These are phyloP conservation scores for Ceratocystis destructans DNA, from an alignment of 2,329 filamentous ascomycete genomes.

Conservation along the genomic window DNA sequence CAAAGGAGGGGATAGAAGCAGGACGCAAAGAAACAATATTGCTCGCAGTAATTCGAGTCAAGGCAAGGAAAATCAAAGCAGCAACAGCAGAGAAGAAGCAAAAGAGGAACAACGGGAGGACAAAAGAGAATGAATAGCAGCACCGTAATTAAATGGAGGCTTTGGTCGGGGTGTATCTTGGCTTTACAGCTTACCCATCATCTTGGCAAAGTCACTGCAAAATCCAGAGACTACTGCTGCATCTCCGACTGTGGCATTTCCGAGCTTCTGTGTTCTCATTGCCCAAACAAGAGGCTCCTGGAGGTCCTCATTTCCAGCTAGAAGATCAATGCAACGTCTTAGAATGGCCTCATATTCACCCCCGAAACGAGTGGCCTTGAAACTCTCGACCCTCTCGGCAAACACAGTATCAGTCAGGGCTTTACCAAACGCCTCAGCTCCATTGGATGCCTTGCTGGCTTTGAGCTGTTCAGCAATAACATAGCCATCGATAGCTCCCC, in stretches of 20 bases:
- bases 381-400: conserved; percentile 1
- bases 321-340: conserved; percentile 3
- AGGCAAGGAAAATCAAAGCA: background rate
- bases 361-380: conserved; percentile 12
- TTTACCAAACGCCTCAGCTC: background rate
- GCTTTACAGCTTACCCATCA: background rate
- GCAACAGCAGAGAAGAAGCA: background rate
- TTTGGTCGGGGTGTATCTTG: background rate
- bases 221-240: background rate
- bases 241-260: background rate
- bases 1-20: background rate
- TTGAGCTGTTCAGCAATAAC: conserved; percentile 3
- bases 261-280: background rate
- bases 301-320: conserved; percentile 1
- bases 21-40: background rate
- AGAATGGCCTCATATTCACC: background rate
- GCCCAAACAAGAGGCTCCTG: conserved; percentile 9
- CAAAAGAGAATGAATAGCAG: background rate
- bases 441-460: background rate
- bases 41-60: background rate
- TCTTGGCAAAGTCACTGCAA: conserved; percentile 7
- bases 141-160: background rate
- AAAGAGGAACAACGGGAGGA: background rate
- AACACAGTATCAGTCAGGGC: background rate
- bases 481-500: conserved; percentile 14